Base-by-base conservation (phyloP, 2,329 filamentous ascomycete species). In the Anthostomella pinea region DNA sequence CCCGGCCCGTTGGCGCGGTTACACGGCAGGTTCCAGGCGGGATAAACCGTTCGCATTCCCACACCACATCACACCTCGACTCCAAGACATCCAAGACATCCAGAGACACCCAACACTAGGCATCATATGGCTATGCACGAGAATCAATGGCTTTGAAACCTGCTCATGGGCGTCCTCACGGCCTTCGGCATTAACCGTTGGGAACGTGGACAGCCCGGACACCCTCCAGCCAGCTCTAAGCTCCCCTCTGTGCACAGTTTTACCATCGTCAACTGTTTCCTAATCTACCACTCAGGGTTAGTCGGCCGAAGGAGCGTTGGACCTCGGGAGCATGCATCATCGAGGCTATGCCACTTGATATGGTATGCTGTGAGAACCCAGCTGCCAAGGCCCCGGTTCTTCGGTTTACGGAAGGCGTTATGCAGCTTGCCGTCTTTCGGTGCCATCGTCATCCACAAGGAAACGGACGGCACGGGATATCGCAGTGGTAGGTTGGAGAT, bases 181-280 rank as follows among this genome's bases (percentile, higher is more conserved):
- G 44, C 41, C 35, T 29, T 45, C 47, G 44, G 47, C 47, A 49
- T 49, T 41, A 44, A 38, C 41, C 23, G 33, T 38, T 30, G 41
- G 29, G 39, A 49, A 48, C 45, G 47, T 49, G 44, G 48, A 39
- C 47, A 42, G 37, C 28, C 22, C 38, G 27, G 8, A 13, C 17
- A 31, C 21, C 30, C 20, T 31, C 30, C 24, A 10, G n/a, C 15
- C 24, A 11, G n/a, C 5, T 26, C 11, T 14, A 6, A 6, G 11
- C 6, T 13, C 24, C 6, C n/a, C 24, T n/a, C 24, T 26, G 11
- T 26, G 24, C 6, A 6, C 11, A 23, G 8, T 23, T n/a, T 23
- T 23, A 6, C 5, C 11, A n/a, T 26, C 5, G 11, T 26, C 6
- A 11, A 7, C 16, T 21, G 19, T 31, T n/a, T 31, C 30, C 30